A percentile compares a stretch with the other conserved stretches of the same genome.
phyloP scores from a whole-genome alignment of 192 early-diverging fungal species.

The Geranomyces michiganensis region DNA sequence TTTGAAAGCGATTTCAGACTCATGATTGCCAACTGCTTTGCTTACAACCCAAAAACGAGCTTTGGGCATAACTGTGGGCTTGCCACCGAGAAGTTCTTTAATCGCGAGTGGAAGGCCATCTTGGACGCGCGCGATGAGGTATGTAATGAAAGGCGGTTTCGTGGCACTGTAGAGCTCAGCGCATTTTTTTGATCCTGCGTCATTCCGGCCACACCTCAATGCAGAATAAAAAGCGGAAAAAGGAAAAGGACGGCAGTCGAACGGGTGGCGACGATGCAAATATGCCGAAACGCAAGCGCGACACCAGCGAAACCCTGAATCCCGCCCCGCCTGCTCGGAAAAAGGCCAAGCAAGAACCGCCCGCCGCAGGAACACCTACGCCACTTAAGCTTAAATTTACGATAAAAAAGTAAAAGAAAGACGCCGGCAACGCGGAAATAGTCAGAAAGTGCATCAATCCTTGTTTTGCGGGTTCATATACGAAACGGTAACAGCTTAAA shows the following conservation, averaged over 20 bases:
- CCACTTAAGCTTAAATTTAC: constrained; percentile 12
- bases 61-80: constrained; percentile 35
- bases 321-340: not conserved
- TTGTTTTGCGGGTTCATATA: no score
- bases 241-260: constrained; percentile 4
- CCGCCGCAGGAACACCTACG: not conserved
- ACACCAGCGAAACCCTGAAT: not conserved
- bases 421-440: not conserved
- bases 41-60: constrained; percentile 66
- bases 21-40: constrained; percentile 74
- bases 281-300: not conserved
- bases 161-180: no score
- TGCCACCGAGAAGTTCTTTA: constrained; percentile 39
- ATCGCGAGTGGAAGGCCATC: constrained; percentile 27
- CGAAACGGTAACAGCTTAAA: no score
- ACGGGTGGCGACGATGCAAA: not conserved
- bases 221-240: not conserved
- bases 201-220: not conserved
- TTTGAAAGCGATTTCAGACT: constrained; percentile 65
- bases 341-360: constrained; percentile 11
- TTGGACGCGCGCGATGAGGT: constrained; percentile 5
- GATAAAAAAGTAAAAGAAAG: constrained; percentile 17
- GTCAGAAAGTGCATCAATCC: no score
- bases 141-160: not conserved
- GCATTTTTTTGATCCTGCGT: no score